Evolutionary conservation across 495 filamentous ascomycete species (phyloP).

Genomic region (Xylaria acuta): DNA sequence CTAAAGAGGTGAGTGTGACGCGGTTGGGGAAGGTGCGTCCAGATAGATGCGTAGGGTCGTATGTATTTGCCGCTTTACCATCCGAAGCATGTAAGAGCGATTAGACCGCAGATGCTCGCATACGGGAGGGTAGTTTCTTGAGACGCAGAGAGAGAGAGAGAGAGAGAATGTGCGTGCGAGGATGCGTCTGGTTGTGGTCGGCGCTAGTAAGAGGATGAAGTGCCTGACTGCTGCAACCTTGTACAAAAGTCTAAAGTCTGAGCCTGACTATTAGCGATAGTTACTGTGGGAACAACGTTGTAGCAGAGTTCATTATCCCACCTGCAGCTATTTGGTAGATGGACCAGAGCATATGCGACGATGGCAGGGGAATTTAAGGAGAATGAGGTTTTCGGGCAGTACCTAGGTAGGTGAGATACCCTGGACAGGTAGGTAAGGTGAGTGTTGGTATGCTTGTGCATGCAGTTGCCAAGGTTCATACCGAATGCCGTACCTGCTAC

Average conservation of each 20-base stretch:
- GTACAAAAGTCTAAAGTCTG: not conserved
- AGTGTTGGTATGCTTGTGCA: not conserved
- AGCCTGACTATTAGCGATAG: not conserved
- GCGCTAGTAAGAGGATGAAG: not conserved
- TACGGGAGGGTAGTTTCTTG: not conserved
- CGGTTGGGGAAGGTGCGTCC: not conserved
- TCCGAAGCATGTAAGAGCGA: not conserved
- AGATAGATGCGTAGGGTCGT: not conserved
- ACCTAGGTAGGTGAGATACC: not conserved
- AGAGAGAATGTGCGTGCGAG: not conserved
- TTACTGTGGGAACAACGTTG: not conserved
- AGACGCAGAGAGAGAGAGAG: not conserved
- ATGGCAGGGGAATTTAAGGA: not conserved
- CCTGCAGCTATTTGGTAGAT: not conserved
- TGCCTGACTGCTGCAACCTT: not conserved
- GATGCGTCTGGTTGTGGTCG: not conserved
- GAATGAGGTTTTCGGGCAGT: not conserved
- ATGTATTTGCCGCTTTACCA: not conserved
- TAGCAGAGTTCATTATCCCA: not conserved
- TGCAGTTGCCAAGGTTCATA: not conserved
- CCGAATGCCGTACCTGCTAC: conserved; percentile 3
- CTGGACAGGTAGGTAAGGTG: not conserved
- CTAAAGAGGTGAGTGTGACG: not conserved
- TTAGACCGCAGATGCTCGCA: not conserved
- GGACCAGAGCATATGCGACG: not conserved